These are phyloP conservation scores for Globisporangium megalacanthum DNA, from an alignment of 352 stramenopile genomes.

Conservation along the genomic window DNA sequence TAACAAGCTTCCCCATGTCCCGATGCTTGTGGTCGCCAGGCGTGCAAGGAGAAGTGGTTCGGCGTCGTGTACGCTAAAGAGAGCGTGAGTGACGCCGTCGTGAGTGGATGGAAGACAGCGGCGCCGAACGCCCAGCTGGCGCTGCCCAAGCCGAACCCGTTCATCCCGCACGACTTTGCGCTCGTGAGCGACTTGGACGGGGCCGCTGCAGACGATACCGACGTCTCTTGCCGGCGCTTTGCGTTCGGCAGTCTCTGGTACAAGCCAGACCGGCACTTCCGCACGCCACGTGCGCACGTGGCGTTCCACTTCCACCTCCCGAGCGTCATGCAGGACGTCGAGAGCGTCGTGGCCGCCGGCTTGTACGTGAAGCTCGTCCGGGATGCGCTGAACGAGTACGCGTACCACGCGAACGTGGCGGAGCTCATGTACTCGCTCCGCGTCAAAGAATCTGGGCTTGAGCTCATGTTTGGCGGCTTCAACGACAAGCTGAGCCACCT, in stretches of 20 bases:
- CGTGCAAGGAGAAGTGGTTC: conserved; percentile 59
- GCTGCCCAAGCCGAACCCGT: conserved; percentile 57
- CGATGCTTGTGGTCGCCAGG: conserved; percentile 12
- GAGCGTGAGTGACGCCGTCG: conserved; percentile 22
- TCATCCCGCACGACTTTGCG: conserved; percentile 68
- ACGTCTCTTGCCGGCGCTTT: conserved; percentile 29
- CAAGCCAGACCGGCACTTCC: conserved; percentile 52
- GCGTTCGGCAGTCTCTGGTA: conserved; percentile 59
- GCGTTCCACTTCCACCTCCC: conserved; percentile 49
- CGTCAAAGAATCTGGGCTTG: conserved; percentile 54
- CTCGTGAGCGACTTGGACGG: conserved; percentile 27
- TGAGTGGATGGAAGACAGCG: conserved; percentile 35
- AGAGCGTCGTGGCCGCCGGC: conserved; percentile 38
- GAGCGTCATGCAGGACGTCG: conserved; percentile 29
- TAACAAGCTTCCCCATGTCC: neutral
- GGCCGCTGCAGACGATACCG: neutral
- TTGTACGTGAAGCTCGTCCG: conserved; percentile 60
- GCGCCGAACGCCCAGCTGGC: conserved; percentile 35
- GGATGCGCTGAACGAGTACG: conserved; percentile 66
- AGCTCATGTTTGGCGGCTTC: conserved; percentile 70
- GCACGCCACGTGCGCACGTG: conserved; percentile 52
- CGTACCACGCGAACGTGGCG: conserved; percentile 69
- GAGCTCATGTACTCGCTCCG: conserved; percentile 67
- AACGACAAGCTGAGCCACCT: conserved; percentile 70
- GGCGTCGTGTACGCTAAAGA: conserved; percentile 49